A percentile compares a stretch with the other conserved stretches of the same genome.
Conservation (phyloP, 1,139 yeast genomes). For the Spathaspora sp. region DNA sequence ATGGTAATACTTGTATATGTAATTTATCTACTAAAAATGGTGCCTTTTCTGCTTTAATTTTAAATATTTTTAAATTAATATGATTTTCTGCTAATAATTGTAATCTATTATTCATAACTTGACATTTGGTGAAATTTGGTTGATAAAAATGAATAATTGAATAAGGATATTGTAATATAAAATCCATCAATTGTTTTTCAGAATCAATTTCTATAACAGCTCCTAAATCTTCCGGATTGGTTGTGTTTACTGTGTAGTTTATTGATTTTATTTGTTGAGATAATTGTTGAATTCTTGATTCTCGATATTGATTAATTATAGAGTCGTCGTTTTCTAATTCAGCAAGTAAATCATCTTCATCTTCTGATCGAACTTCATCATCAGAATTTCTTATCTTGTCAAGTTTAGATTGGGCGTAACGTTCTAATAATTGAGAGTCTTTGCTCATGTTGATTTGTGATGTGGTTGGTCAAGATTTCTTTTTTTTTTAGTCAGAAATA, state of each 20-base stretch:
- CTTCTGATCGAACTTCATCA: conserved; percentile 18
- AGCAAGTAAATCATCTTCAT: conserved; percentile 34
- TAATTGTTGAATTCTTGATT: conserved; percentile 50
- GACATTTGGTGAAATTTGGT: conserved; percentile 60
- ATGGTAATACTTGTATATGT: conserved; percentile 66
- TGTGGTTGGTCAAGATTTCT: background rate
- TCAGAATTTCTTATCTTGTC: conserved; percentile 36
- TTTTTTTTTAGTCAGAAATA: background rate
- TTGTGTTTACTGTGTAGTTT: conserved; percentile 28
- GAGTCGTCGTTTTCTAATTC: conserved; percentile 24
- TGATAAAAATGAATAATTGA: conserved; percentile 67
- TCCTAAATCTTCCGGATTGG: conserved; percentile 6
- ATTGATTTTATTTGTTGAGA: conserved; percentile 42
- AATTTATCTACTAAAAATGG: conserved; percentile 71
- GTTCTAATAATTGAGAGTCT: conserved; percentile 22
- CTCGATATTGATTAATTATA: conserved; percentile 44
- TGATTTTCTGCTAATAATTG: conserved; percentile 51
- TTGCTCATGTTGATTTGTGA: conserved; percentile 8
- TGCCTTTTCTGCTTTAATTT: conserved; percentile 62
- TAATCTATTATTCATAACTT: conserved; percentile 53
- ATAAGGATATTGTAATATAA: conserved; percentile 41
- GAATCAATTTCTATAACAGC: conserved; percentile 44
- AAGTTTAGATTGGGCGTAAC: conserved; percentile 30
- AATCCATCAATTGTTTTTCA: conserved; percentile 58
- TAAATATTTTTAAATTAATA: conserved; percentile 51